Evolutionary conservation across 306 rosid species (phyloP), one percentile per base, ranked within the genome.

Genomic region (Prunus fruticosa): DNA sequence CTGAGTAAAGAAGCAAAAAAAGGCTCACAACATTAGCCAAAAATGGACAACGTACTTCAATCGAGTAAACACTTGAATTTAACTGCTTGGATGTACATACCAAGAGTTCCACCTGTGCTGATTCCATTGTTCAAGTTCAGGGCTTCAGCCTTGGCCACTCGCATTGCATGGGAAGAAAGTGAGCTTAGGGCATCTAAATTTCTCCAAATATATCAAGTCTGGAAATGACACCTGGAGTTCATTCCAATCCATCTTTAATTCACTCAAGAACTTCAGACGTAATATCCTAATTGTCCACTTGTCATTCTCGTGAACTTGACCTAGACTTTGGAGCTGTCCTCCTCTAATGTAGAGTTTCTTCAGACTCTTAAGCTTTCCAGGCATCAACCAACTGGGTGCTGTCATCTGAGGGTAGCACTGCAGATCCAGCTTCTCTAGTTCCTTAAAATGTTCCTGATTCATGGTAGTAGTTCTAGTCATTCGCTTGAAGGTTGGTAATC

Each of bases 391-490:
- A 28, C 8, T 20, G 5, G 76, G 81, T 25, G 46, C 49, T 20
- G 18, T 23, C 47, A 1, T 20, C 11, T 1, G 2, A 27, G 71
- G 81, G 30, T 43, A 60, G 30, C 75, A 47, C 49, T 69, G 69
- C 16, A 83, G 41, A 3, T 83, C 86, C 74, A 83, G 68, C 51
- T 83, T 83, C 82, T 57, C 73, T 2, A 76, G 78, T 38, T 14
- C 3, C 38, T 50, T 1, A 6, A 50, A 50, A 30, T 9, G 25
- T 19, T 16, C 27, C 25, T 5, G 20, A 45, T 1, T 6, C 20
- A 18, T 45, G 0, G 54, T 22, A 22, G 56, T 4, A 4, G 2
- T 13, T 13, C 6, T 15, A n/a, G 11, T 51, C 41, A 2, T 10
- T 47, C 19, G 20, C 23, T 13, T 22, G 14, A 23, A 13, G 50